Percentiles rank a stretch among this genome's conserved stretches.
Conservation (phyloP, 2,329 filamentous ascomycete genomes). For the Penicillium janthinellum region DNA sequence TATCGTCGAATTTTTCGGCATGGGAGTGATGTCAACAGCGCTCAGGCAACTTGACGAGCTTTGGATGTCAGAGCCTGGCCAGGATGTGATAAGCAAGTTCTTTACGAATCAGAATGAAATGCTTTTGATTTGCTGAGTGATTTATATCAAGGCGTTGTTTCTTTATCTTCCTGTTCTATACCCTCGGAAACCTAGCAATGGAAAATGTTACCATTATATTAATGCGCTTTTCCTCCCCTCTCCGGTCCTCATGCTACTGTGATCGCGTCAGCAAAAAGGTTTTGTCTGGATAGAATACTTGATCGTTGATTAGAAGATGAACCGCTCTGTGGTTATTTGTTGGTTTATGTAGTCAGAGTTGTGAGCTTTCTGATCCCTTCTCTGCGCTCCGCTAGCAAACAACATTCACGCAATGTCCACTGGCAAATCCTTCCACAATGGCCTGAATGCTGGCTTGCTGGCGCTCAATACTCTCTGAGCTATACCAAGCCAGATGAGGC, state of each 20-base stretch:
- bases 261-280: too few relatives aligned
- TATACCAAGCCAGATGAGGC: background rate
- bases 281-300: too few relatives aligned
- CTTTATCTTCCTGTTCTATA: background rate
- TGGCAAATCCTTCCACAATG: background rate
- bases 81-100: conserved; percentile 10
- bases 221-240: background rate
- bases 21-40: conserved; percentile 19
- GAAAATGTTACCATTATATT: background rate
- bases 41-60: conserved; percentile 14
- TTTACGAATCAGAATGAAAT: conserved; percentile 15
- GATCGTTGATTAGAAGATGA: too few relatives aligned
- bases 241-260: background rate
- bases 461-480: background rate
- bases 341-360: background rate
- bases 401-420: background rate
- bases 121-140: conserved; percentile 14
- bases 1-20: conserved; percentile 13
- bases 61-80: conserved; percentile 8
- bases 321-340: too few relatives aligned
- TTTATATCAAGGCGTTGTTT: background rate
- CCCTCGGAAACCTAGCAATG: background rate
- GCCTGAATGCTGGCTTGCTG: background rate
- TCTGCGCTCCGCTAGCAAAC: background rate
- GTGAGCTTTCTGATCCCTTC: background rate